phyloP scores from a whole-genome alignment of 2,329 filamentous ascomycete species.

The Aspergillus vadensis region DNA sequence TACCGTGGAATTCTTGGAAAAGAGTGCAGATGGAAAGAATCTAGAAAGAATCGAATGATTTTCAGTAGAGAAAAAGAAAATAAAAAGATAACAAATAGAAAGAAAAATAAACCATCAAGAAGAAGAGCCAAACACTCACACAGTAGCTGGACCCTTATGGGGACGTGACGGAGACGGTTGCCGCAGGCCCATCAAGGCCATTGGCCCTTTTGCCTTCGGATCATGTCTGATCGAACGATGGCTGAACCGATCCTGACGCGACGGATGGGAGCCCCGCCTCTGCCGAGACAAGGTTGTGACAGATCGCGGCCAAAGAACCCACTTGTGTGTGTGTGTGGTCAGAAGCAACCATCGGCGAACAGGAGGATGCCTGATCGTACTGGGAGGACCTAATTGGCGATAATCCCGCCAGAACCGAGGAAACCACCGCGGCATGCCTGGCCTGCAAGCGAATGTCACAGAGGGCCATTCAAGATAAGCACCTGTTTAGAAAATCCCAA shows the following conservation, averaged over 20 bases:
- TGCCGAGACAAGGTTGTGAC: constrained; percentile 3
- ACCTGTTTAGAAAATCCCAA: background rate
- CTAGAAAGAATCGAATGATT: background rate
- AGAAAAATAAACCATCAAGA: background rate
- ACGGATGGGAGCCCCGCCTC: background rate
- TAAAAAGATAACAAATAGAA: background rate
- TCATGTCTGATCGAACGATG: background rate
- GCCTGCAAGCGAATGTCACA: background rate
- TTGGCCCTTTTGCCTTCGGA: background rate
- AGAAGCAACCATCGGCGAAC: background rate
- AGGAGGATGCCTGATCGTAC: background rate
- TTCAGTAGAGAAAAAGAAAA: background rate
- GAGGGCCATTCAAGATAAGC: background rate
- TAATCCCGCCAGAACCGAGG: background rate
- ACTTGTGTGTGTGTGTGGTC: background rate
- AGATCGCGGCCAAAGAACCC: background rate
- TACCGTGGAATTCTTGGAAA: background rate
- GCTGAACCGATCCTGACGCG: background rate
- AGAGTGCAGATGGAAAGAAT: background rate
- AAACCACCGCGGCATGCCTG: background rate
- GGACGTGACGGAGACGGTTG: background rate
- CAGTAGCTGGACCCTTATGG: background rate
- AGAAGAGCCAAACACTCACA: background rate
- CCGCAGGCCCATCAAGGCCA: background rate
- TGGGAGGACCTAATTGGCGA: background rate